These are phyloP conservation scores for Cryptosporidium parvum DNA, from an alignment of 169 alveolate species.

Conservation along the genomic window DNA sequence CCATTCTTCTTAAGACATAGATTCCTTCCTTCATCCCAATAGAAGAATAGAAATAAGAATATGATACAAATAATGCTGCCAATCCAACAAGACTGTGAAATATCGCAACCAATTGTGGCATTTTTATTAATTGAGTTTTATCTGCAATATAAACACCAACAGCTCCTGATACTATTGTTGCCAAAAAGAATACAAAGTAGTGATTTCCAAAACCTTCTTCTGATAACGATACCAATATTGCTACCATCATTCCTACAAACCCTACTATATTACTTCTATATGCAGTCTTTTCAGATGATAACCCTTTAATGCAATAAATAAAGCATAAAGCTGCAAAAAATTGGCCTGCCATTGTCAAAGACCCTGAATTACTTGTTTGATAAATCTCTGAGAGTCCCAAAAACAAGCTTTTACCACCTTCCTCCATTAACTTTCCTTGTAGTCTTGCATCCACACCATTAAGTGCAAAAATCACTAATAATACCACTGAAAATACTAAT, in stretches of 20 bases:
- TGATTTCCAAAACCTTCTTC: conserved; percentile 73
- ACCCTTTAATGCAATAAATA: conserved; percentile 65
- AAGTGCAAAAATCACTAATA: neutral
- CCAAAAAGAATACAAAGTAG: conserved; percentile 77
- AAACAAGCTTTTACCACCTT: neutral
- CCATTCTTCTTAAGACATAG: conserved; percentile 14
- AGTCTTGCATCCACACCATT: conserved; percentile 12
- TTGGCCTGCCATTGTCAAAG: conserved; percentile 48
- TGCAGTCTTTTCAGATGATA: conserved; percentile 62
- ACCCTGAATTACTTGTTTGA: conserved; percentile 4
- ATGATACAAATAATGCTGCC: conserved; percentile 68
- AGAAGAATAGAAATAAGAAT: conserved; percentile 55
- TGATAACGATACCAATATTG: conserved; percentile 46
- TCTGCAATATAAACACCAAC: conserved; percentile 80
- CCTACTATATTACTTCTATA: conserved; percentile 75
- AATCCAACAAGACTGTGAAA: conserved; percentile 63
- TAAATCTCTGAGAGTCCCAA: neutral
- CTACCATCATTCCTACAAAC: conserved; percentile 69
- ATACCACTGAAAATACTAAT: neutral
- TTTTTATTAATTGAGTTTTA: conserved; percentile 31
- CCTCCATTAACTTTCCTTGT: conserved; percentile 4
- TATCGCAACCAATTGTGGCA: conserved; percentile 64
- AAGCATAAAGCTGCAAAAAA: conserved; percentile 73
- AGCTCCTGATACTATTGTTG: conserved; percentile 77
- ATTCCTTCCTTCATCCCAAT: neutral